Conservation (phyloP, 2,329 filamentous ascomycete genomes). For the Stagonosporopsis tanaceti region DNA sequence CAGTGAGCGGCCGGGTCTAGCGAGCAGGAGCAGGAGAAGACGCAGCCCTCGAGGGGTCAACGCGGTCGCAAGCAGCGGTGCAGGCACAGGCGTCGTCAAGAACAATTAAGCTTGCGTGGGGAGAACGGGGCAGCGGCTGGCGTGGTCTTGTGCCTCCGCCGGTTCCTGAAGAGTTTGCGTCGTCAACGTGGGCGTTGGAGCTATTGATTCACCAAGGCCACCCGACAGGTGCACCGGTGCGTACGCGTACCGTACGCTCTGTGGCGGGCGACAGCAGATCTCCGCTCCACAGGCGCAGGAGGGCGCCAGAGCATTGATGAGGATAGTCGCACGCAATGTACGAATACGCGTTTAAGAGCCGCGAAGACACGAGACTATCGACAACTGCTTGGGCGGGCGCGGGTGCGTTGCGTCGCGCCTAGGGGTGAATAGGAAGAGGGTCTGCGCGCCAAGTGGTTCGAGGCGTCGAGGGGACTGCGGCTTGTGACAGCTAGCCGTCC, state of each 20-base stretch:
- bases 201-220: conserved; percentile 15
- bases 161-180: conserved; percentile 15
- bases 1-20: background rate
- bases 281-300: conserved; percentile 9
- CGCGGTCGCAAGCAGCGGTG: conserved; percentile 5
- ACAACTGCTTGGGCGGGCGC: background rate
- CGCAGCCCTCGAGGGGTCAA: conserved; percentile 3
- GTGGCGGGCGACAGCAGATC: conserved; percentile 13
- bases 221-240: conserved; percentile 7
- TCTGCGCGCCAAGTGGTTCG: conserved; percentile 5
- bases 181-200: conserved; percentile 4
- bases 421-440: background rate
- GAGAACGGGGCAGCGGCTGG: conserved; percentile 12
- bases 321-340: conserved; percentile 9
- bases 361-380: conserved; percentile 2
- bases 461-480: conserved; percentile 11
- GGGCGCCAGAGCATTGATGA: conserved; percentile 2
- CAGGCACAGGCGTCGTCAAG: background rate
- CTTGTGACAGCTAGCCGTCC: conserved; percentile 9
- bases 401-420: background rate
- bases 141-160: conserved; percentile 2
- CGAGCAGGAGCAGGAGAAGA: background rate
- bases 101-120: conserved; percentile 3
- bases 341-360: conserved; percentile 3
- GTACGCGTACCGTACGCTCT: conserved; percentile 19